A percentile compares a stretch with the other conserved stretches of the same genome.
Conservation (phyloP, 2,329 filamentous ascomycete genomes). For the Colletotrichum lentis region DNA sequence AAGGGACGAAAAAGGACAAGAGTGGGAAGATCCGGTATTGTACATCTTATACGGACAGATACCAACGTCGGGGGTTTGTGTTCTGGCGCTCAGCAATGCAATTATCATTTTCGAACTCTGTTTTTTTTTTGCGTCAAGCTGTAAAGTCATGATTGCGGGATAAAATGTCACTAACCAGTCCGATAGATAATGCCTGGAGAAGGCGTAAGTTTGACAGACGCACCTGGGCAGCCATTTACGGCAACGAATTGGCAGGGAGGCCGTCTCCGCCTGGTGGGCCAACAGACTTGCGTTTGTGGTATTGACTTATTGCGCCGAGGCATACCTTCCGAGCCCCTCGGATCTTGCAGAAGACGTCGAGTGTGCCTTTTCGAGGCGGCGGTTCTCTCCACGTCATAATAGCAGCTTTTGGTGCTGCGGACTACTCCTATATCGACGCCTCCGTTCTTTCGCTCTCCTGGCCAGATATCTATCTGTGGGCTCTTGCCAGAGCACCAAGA, state of each 20-base stretch:
- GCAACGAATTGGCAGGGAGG: background rate
- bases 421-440: background rate
- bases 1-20: background rate
- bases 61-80: conserved; percentile 22
- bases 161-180: background rate
- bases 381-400: background rate
- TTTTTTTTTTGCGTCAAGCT: background rate
- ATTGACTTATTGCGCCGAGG: background rate
- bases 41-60: conserved; percentile 35
- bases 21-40: conserved; percentile 4
- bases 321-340: background rate
- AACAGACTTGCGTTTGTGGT: too few species aligned
- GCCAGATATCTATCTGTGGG: background rate
- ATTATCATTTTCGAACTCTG: conserved; percentile 5
- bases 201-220: background rate
- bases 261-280: too few species aligned
- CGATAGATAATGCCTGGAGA: background rate
- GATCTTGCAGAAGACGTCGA: background rate
- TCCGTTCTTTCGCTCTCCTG: background rate
- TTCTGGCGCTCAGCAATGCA: conserved; percentile 28
- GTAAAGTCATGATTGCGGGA: too few species aligned
- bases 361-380: too few species aligned
- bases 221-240: background rate
- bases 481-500: background rate
- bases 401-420: too few species aligned